Evolutionary conservation across 306 rosid genomes (phyloP), one percentile per base, ranked within the genome.

Genomic region (Spatholobus suberectus): DNA sequence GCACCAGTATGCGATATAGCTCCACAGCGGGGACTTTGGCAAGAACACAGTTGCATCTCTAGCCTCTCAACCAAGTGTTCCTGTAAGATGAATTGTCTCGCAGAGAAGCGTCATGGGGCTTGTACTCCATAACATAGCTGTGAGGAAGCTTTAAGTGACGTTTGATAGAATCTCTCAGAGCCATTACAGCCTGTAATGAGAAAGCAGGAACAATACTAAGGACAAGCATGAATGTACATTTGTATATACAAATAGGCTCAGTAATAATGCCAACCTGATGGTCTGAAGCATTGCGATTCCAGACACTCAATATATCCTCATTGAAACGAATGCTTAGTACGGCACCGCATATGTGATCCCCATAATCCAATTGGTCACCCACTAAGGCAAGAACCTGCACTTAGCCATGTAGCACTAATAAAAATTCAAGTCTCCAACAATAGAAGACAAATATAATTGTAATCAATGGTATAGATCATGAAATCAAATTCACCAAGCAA

Each of bases 51-150:
- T 5, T 76, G 38, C 32, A 65, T 49, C 26, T 74, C 86, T 88
- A 94, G 65, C 98, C 98, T 83, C 94, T 88, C 95, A 95, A 89
- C 99, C 99, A 93, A 57, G 99, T 92, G 89, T 95, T 95, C 78
- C 99, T 88, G 86, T 93, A 95, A 32, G 98, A 95, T 23, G 99
- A 93, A 82, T 95, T 92, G 85, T 95, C 99, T 18, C 93, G 91
- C 82, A 95, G 89, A 43, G 97, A 95, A 5, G 99, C 97, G 35
- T 95, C 96, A 26, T 92, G 98, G 18, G 96, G 93, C 90, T 93
- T 95, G 91, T 95, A 95, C 85, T 92, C 99, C 99, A 93, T 90
- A 46, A 95, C 88, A 73, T 95, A 95, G 86, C 94, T 72, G n/a
- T 90, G 93, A 29, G 97, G 97, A 81, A 95, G 97, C 90, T 95